A percentile compares a stretch with the other conserved stretches of the same genome.
These are phyloP conservation scores for Fonsecaea pugnacius DNA, from an alignment of 2,329 filamentous ascomycete species.

Conservation along the genomic window DNA sequence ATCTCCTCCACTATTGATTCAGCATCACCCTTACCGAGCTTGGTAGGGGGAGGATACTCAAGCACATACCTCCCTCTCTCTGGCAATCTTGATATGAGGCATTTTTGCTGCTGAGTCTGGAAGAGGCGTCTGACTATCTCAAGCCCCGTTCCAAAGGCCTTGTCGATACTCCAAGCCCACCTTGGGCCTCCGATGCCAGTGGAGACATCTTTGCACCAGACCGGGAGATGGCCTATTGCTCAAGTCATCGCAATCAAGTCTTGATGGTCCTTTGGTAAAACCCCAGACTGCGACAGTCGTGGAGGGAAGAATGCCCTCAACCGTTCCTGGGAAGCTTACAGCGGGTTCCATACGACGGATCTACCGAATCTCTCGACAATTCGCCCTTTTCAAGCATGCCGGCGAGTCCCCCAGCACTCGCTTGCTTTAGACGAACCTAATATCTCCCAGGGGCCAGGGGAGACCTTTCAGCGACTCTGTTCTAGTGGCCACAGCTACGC, in stretches of 20 bases:
- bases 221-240: neutral
- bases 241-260: neutral
- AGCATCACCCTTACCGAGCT: neutral
- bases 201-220: neutral
- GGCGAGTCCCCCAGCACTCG: neutral
- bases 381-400: neutral
- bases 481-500: neutral
- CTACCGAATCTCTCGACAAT: neutral
- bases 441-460: neutral
- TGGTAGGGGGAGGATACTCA: neutral
- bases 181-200: neutral
- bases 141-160: neutral
- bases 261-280: neutral
- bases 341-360: neutral
- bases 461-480: neutral
- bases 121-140: neutral
- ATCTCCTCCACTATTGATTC: neutral
- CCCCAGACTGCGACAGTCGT: neutral
- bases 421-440: conserved; percentile 1
- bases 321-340: neutral
- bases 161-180: neutral
- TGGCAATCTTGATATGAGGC: neutral
- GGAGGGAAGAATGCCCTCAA: neutral
- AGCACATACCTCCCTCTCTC: neutral
- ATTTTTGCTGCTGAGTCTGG: conserved; percentile 3